phyloP scores from a whole-genome alignment of 2,329 filamentous ascomycete genomes.

The Nectriaceae sp. region DNA sequence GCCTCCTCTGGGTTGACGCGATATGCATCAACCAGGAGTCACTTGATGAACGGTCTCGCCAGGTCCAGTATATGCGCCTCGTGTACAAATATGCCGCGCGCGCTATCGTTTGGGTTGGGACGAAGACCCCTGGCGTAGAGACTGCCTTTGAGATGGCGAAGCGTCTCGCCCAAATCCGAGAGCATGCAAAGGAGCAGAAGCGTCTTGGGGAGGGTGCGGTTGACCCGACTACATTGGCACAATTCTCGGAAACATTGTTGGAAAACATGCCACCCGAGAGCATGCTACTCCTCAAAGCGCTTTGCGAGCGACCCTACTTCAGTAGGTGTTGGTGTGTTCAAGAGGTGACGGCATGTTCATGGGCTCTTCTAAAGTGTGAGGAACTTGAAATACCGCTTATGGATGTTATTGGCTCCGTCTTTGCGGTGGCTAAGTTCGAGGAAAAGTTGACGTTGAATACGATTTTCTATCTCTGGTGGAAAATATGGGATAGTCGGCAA shows the following conservation, averaged over 20 bases:
- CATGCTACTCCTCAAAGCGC: neutral
- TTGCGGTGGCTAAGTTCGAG: neutral
- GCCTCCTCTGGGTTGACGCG: slow-evolving; percentile 3
- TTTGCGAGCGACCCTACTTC: slow-evolving; percentile 1
- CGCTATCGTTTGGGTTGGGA: slow-evolving; percentile 1
- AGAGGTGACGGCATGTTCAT: neutral
- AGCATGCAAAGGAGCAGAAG: neutral
- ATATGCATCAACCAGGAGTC: slow-evolving; percentile 1
- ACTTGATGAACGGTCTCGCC: neutral
- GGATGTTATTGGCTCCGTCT: neutral
- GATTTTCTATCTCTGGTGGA: neutral
- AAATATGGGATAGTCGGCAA: neutral
- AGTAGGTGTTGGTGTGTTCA: neutral
- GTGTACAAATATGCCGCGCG: neutral
- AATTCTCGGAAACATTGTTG: neutral
- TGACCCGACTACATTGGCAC: neutral
- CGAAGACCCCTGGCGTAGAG: neutral
- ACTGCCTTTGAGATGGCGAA: neutral
- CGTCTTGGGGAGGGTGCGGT: neutral
- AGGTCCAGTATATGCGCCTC: slow-evolving; percentile 4
- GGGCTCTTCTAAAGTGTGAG: neutral
- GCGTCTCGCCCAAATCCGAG: neutral
- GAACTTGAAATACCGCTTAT: slow-evolving; percentile 2
- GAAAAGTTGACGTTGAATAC: neutral
- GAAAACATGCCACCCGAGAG: neutral